These are phyloP conservation scores for Pseudogymnoascus sp. DNA, from an alignment of 2,329 filamentous ascomycete species.

Conservation along the genomic window DNA sequence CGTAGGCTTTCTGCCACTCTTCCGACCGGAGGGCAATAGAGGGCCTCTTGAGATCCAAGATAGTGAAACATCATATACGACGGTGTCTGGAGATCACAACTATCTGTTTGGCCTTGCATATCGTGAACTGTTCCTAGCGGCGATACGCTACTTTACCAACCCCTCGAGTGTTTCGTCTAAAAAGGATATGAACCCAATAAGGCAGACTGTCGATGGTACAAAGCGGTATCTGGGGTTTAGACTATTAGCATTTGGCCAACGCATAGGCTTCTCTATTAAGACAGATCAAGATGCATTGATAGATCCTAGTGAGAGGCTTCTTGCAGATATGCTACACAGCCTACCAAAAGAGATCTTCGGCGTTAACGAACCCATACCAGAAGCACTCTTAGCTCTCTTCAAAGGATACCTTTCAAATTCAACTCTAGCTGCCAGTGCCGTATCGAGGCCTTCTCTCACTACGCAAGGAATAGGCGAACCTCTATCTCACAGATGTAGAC, in stretches of 20 bases:
- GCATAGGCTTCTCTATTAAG: neutral
- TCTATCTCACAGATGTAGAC: constrained; percentile 12
- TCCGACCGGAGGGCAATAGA: neutral
- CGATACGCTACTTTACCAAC: neutral
- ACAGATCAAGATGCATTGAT: neutral
- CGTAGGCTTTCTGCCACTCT: neutral
- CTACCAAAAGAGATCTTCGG: neutral
- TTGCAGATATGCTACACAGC: neutral
- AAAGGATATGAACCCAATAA: neutral
- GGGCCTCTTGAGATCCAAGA: neutral
- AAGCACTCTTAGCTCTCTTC: neutral
- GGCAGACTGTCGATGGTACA: neutral
- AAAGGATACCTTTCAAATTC: neutral
- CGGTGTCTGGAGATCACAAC: neutral
- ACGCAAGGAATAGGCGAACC: constrained; percentile 9
- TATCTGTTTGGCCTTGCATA: neutral
- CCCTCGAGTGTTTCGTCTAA: neutral
- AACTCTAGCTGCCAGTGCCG: neutral
- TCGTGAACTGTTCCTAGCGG: neutral
- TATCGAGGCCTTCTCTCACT: constrained; percentile 12
- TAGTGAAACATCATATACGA: neutral
- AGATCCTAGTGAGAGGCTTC: neutral
- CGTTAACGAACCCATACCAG: neutral
- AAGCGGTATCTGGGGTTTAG: neutral
- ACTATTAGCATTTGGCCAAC: neutral